Percentiles rank a stretch among this genome's conserved stretches.
Conservation (phyloP, 2,329 filamentous ascomycete species). For the Trichophyton simii region DNA sequence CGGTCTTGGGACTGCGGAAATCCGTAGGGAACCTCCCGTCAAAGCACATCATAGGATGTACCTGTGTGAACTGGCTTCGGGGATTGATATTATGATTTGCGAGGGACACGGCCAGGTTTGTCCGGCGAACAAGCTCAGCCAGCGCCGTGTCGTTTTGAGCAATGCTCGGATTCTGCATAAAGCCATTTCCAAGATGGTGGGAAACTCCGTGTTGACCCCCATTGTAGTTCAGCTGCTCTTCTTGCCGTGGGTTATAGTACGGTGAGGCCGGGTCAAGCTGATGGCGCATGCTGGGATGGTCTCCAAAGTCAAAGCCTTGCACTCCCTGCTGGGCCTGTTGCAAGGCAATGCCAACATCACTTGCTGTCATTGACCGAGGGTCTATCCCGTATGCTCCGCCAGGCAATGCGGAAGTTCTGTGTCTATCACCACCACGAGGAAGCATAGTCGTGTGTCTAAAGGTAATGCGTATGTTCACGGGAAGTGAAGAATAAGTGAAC, state of each 20-base stretch:
- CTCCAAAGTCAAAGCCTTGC: slow-evolving; percentile 11
- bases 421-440: slow-evolving; percentile 11
- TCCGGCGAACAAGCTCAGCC: slow-evolving; percentile 13
- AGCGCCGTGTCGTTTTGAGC: neutral
- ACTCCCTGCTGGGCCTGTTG: slow-evolving; percentile 14
- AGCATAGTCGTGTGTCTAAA: neutral
- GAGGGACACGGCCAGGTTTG: slow-evolving; percentile 16
- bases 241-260: neutral
- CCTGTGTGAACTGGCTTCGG: slow-evolving; percentile 12
- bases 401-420: slow-evolving; percentile 11
- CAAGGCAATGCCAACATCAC: slow-evolving; percentile 15
- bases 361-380: slow-evolving; percentile 12
- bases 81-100: slow-evolving; percentile 15
- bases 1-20: slow-evolving; percentile 15
- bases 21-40: slow-evolving; percentile 17
- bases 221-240: neutral
- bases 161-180: neutral
- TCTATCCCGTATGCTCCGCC: slow-evolving; percentile 13
- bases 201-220: neutral
- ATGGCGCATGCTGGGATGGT: neutral
- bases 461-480: neutral
- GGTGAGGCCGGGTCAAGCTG: neutral
- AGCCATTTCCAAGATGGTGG: neutral
- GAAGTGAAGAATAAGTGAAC: neutral
- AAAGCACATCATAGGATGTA: slow-evolving; percentile 17